Evolutionary conservation across 148 eudicot genomes (phyloP).

Genomic region (Vaccinium myrtillus): DNA sequence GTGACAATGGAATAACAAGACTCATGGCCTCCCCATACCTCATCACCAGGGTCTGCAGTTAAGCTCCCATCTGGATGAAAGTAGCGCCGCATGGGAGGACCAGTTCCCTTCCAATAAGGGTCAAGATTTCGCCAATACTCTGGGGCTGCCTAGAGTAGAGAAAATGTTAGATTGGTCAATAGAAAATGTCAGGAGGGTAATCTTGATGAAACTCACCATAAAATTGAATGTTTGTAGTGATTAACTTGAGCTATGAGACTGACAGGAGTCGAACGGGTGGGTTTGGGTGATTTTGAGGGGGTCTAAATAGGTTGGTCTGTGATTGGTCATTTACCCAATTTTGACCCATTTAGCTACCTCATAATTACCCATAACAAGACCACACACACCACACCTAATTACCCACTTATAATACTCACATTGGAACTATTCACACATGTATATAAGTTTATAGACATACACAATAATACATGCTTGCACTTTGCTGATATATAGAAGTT

Average conservation of each 20-base stretch:
- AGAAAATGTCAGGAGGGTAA: not conserved
- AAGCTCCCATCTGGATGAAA: constrained; percentile 82
- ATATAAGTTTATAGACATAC: not conserved
- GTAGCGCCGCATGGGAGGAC: constrained; percentile 61
- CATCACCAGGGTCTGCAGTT: constrained; percentile 70
- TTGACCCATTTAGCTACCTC: not conserved
- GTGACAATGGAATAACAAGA: constrained; percentile 64
- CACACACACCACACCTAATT: not conserved
- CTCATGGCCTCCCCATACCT: constrained; percentile 93
- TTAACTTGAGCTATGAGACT: not conserved
- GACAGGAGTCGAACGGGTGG: not conserved
- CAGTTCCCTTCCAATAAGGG: constrained; percentile 65
- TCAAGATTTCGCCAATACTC: constrained; percentile 76
- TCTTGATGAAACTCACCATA: not conserved
- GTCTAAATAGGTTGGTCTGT: not conserved
- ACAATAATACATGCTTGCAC: not conserved
- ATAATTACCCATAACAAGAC: not conserved
- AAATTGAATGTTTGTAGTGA: not conserved
- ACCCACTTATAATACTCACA: not conserved
- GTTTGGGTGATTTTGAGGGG: not conserved
- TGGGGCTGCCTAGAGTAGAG: constrained; percentile 62
- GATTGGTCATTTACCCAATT: not conserved
- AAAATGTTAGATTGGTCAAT: not conserved
- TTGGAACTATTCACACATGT: not conserved
- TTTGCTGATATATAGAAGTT: not conserved